These are phyloP conservation scores for Beauveria caledonica DNA, from an alignment of 2,329 filamentous ascomycete species.

Conservation along the genomic window DNA sequence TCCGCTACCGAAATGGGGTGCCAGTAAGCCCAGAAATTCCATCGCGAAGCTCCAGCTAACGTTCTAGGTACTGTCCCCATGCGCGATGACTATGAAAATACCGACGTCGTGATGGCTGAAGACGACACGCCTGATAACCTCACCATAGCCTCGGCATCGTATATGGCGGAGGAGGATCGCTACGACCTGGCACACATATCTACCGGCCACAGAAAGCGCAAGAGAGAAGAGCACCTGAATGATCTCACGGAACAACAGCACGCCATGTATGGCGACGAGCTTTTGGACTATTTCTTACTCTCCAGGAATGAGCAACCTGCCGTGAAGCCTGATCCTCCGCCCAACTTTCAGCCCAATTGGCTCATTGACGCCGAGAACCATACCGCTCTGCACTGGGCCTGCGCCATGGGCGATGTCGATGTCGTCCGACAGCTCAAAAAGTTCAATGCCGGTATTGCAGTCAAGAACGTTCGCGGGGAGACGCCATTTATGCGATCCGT, in stretches of 20 bases:
- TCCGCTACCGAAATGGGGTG: constrained; percentile 50
- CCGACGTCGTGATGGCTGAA: constrained; percentile 56
- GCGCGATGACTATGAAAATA: constrained; percentile 57
- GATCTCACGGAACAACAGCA: constrained; percentile 72
- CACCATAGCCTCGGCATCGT: constrained; percentile 76
- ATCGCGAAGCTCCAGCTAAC: background rate
- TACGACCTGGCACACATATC: constrained; percentile 59
- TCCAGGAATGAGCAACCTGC: constrained; percentile 69
- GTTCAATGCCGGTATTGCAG: constrained; percentile 66
- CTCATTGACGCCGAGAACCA: constrained; percentile 90
- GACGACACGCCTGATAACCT: constrained; percentile 78
- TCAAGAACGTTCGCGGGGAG: constrained; percentile 66
- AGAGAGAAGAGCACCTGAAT: constrained; percentile 58
- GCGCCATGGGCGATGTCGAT: constrained; percentile 91
- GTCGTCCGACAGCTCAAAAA: constrained; percentile 81
- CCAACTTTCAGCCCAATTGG: constrained; percentile 81
- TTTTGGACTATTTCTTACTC: constrained; percentile 93
- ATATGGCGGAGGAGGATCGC: constrained; percentile 75
- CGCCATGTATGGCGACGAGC: constrained; percentile 81
- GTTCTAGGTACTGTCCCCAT: constrained; percentile 12
- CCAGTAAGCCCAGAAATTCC: constrained; percentile 18
- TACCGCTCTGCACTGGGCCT: constrained; percentile 93
- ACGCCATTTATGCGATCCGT: constrained; percentile 93
- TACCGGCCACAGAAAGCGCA: constrained; percentile 64
- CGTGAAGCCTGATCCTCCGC: constrained; percentile 67